phyloP scores from a whole-genome alignment of 192 early-diverging fungal genomes.

The Geranomyces variabilis region DNA sequence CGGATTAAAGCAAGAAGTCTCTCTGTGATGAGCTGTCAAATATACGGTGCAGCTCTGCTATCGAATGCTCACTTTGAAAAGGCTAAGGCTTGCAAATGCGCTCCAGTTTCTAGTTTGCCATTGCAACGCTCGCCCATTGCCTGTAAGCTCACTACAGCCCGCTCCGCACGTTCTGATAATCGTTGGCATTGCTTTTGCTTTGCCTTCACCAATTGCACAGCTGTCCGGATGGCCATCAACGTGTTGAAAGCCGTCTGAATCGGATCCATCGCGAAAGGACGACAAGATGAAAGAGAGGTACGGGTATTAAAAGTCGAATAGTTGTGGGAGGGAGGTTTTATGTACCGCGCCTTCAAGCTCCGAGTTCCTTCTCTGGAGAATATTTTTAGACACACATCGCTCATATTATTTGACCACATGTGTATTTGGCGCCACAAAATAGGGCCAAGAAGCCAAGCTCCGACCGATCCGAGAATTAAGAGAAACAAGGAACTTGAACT shows the following conservation, averaged over 20 bases:
- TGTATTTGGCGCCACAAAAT: no score
- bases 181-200: constrained; percentile 3
- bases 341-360: no score
- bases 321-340: no score
- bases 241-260: constrained; percentile 11
- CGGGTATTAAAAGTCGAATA: no score
- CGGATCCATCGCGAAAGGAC: background rate
- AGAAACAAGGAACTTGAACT: no score
- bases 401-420: no score
- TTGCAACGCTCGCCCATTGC: background rate
- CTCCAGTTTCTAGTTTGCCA: constrained; percentile 11
- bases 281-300: background rate
- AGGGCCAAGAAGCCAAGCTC: no score
- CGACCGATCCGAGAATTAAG: no score
- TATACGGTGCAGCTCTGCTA: no score
- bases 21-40: background rate
- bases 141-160: background rate
- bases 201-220: background rate
- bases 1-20: no score
- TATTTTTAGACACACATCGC: no score
- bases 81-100: constrained; percentile 2
- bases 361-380: no score
- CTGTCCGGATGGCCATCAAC: background rate
- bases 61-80: background rate
- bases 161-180: constrained; percentile 9